phyloP scores from a whole-genome alignment of 2,329 filamentous ascomycete genomes.

The Diaporthe sp. region DNA sequence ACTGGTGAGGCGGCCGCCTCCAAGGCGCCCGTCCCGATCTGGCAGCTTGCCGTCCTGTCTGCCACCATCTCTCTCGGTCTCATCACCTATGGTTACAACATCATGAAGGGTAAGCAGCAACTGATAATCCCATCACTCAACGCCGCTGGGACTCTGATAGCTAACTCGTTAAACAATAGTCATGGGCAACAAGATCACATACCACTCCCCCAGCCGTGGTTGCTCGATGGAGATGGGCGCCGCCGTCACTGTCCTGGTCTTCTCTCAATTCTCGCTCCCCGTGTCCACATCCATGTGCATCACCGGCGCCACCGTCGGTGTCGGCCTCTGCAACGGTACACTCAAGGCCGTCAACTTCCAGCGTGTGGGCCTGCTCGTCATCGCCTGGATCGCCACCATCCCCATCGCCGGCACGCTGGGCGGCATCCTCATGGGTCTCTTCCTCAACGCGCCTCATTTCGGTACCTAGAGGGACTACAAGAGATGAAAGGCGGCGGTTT shows the following conservation, averaged over 20 bases:
- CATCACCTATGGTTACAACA: slow-evolving; percentile 84
- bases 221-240: slow-evolving; percentile 86
- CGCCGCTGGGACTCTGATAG: slow-evolving; percentile 27
- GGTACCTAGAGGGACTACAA: neutral
- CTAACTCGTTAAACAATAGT: slow-evolving; percentile 55
- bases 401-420: slow-evolving; percentile 71
- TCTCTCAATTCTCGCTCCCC: slow-evolving; percentile 80
- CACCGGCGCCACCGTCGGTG: slow-evolving; percentile 82
- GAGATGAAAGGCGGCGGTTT: neutral
- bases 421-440: slow-evolving; percentile 62
- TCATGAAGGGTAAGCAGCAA: slow-evolving; percentile 76
- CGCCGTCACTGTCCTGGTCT: slow-evolving; percentile 80
- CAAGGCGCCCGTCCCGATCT: slow-evolving; percentile 77
- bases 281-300: slow-evolving; percentile 86
- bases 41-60: slow-evolving; percentile 81
- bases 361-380: slow-evolving; percentile 74
- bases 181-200: slow-evolving; percentile 86
- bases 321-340: slow-evolving; percentile 81
- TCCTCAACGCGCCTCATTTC: slow-evolving; percentile 72
- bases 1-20: slow-evolving; percentile 71
- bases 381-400: slow-evolving; percentile 77
- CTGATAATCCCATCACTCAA: neutral
- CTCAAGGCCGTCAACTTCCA: slow-evolving; percentile 82
- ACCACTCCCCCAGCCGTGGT: slow-evolving; percentile 69
- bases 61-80: slow-evolving; percentile 75